Conservation (phyloP, 768 basidiomycete genomes). For the Tephrocybe sp. region DNA sequence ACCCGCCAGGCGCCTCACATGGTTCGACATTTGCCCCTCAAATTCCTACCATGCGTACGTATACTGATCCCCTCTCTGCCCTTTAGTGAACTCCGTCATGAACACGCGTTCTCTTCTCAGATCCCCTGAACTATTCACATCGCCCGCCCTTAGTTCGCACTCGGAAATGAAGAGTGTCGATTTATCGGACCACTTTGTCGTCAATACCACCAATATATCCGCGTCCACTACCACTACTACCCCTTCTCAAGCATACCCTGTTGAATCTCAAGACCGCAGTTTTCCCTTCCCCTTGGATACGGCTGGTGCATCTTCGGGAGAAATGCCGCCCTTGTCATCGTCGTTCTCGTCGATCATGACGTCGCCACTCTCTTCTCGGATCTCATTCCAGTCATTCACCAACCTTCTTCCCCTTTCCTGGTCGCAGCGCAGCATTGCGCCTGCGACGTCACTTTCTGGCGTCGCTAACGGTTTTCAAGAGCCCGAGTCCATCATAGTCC, state of each 20-base stretch:
- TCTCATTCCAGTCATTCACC: slow-evolving; percentile 60
- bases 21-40: slow-evolving; percentile 64
- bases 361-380: slow-evolving; percentile 53
- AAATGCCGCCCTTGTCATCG: slow-evolving; percentile 26
- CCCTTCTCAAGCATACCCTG: slow-evolving; percentile 19
- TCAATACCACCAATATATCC: slow-evolving; percentile 16
- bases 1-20: slow-evolving; percentile 36
- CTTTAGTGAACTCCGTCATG: slow-evolving; percentile 35
- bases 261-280: slow-evolving; percentile 7
- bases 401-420: slow-evolving; percentile 59
- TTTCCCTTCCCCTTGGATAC: slow-evolving; percentile 6
- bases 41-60: slow-evolving; percentile 55
- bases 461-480: slow-evolving; percentile 1
- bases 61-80: slow-evolving; percentile 46
- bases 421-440: slow-evolving; percentile 40
- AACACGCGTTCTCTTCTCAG: slow-evolving; percentile 39
- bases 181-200: slow-evolving; percentile 27
- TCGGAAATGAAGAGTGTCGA: slow-evolving; percentile 42
- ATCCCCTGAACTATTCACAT: slow-evolving; percentile 32
- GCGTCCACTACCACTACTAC: slow-evolving; percentile 13
- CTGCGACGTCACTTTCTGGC: slow-evolving; percentile 12
- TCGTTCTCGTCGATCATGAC: slow-evolving; percentile 51
- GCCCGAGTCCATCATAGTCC: background rate
- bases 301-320: slow-evolving; percentile 8
- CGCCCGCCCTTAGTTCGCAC: slow-evolving; percentile 24